Evolutionary conservation across 179 eudicot genomes (phyloP), one percentile per base, ranked within the genome.

Genomic region (Carnegiea gigantea): DNA sequence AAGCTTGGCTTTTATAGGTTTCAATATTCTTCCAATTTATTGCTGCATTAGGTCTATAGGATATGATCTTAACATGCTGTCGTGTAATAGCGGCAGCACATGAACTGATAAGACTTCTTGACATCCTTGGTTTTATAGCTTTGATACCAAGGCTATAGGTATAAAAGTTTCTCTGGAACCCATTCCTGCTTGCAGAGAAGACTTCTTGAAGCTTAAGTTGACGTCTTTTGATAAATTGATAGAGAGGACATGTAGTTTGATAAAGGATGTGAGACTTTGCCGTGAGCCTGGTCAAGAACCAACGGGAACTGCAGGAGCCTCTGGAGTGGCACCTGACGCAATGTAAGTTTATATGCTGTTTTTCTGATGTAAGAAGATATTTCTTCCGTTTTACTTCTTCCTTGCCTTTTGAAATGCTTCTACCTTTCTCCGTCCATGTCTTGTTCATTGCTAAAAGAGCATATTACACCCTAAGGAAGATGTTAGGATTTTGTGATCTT

Each of bases 261-360:
- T 96, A 75, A 93, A 86, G 87, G 88, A 92, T 85, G 98, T 96
- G 18, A 89, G 97, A 83, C 91, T 96, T 79, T 92, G 89, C 76
- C 84, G 92, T 79, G 97, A 93, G 84, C 88, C 91, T 30, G 97
- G 93, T 81, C 94, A 87, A 68, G 93, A 85, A 88, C 82, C 84
- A 24, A 64, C 73, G 20, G 82, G 88, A 30, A 80, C 84, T 64
- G 81, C 92, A 40, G 97, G 97, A 76, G 83, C 83, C 86, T 86
- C 88, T 82, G 97, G 93, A 82, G 95, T 96, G 85, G 99, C 99
- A 36, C 99, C 98, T 81, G 99, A 96, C 93, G 99, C 99, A 85
- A 93, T 89, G 99, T 96, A 90, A 91, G 84, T 83, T 28, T 88
- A 68, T 9, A 53, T 70, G 1, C 77, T 67, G 30, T 84, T 49